These are phyloP conservation scores for Kwoniella sp. DNA, from an alignment of 768 basidiomycete genomes.

Conservation along the genomic window DNA sequence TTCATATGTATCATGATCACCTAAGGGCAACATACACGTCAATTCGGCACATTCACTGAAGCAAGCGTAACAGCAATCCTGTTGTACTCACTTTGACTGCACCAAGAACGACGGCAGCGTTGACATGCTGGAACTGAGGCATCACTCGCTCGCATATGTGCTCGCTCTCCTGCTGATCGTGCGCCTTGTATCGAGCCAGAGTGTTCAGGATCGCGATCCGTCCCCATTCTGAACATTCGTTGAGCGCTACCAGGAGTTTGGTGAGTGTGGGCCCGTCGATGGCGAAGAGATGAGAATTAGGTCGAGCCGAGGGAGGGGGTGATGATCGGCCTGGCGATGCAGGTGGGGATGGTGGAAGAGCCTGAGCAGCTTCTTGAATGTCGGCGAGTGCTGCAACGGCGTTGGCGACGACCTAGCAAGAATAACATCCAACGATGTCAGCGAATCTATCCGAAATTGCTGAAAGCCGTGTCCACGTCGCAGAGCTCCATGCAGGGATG, in stretches of 20 bases:
- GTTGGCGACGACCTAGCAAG: slow-evolving; percentile 85
- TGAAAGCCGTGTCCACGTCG: no score
- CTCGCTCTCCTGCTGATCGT: slow-evolving; percentile 92
- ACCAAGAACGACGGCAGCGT: slow-evolving; percentile 92
- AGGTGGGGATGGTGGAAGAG: slow-evolving; percentile 30
- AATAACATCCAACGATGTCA: no score
- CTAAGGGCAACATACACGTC: slow-evolving; percentile 57
- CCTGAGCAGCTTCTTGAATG: slow-evolving; percentile 70
- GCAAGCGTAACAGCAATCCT: neutral
- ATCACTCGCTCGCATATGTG: slow-evolving; percentile 98
- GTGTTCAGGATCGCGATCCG: slow-evolving; percentile 89
- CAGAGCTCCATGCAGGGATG: neutral
- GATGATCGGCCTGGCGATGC: slow-evolving; percentile 33
- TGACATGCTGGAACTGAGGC: slow-evolving; percentile 97
- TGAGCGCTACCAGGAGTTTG: slow-evolving; percentile 90
- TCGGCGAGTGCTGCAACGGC: slow-evolving; percentile 90
- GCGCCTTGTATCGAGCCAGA: slow-evolving; percentile 76
- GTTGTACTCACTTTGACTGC: slow-evolving; percentile 75
- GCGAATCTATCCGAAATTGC: no score
- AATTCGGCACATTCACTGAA: no score
- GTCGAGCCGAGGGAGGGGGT: slow-evolving; percentile 41
- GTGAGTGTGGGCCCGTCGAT: slow-evolving; percentile 81
- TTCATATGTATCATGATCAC: slow-evolving; percentile 98
- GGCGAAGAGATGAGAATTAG: slow-evolving; percentile 66
- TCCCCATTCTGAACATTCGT: slow-evolving; percentile 99